Evolutionary conservation across 2,329 filamentous ascomycete species (phyloP).

Genomic region (Epichloe aotearoae): DNA sequence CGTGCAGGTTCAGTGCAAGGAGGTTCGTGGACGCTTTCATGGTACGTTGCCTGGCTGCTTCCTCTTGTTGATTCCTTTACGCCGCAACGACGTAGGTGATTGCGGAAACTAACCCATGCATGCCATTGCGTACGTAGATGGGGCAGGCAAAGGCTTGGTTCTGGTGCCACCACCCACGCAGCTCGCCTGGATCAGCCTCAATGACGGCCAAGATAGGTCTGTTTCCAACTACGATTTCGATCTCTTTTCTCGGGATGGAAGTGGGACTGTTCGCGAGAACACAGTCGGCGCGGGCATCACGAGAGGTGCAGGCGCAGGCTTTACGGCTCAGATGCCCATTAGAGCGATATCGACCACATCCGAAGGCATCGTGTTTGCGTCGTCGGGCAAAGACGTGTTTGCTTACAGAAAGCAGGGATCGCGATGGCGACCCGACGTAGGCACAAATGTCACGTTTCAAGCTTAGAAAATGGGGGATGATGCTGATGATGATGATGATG

Average conservation of each 20-base stretch:
- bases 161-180: conserved; percentile 5
- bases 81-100: not conserved
- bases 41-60: conserved; percentile 3
- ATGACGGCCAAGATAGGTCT: not conserved
- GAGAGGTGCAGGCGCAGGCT: conserved; percentile 2
- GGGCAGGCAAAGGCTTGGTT: conserved; percentile 1
- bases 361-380: conserved; percentile 10
- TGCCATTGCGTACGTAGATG: conserved; percentile 3
- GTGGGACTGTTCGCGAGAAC: conserved; percentile 7
- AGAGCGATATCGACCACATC: conserved; percentile 7
- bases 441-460: conserved; percentile 1
- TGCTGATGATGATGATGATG: not conserved
- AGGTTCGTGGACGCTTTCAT: conserved; percentile 5
- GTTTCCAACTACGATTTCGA: conserved; percentile 6
- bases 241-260: conserved; percentile 7
- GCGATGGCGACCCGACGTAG: conserved; percentile 5
- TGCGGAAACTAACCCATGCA: not conserved
- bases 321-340: conserved; percentile 5
- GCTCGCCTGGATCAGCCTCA: conserved; percentile 9
- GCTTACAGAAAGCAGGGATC: conserved; percentile 6
- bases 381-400: conserved; percentile 7
- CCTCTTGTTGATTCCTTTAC: not conserved
- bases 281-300: conserved; percentile 5
- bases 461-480: not conserved
- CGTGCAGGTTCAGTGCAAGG: conserved; percentile 7